These are phyloP conservation scores for Logfia minima DNA, from an alignment of 129 eudicot genomes.

Conservation along the genomic window DNA sequence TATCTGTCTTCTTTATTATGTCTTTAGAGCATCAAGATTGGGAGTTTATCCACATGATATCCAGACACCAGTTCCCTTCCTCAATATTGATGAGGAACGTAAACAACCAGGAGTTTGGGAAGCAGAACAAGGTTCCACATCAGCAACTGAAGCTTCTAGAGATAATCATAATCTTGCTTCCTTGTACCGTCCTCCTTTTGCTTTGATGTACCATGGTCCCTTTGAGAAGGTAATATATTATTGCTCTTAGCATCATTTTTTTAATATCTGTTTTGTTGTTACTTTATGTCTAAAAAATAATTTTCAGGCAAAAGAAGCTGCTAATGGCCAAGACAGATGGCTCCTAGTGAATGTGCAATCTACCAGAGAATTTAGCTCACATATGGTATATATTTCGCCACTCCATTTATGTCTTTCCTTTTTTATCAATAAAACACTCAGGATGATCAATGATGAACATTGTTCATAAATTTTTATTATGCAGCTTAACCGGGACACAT, in stretches of 20 bases:
- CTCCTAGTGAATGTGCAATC: conserved; percentile 77
- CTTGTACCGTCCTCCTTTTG: conserved; percentile 77
- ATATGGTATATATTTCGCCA: conserved; percentile 50
- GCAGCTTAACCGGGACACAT: conserved; percentile 89
- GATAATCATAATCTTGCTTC: conserved; percentile 93
- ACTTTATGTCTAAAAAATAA: background rate
- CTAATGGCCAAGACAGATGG: conserved; percentile 72
- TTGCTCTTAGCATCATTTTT: background rate
- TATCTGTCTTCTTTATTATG: background rate
- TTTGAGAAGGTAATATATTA: conserved; percentile 75
- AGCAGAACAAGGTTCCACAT: conserved; percentile 57
- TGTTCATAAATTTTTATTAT: conserved; percentile 18
- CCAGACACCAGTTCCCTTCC: conserved; percentile 62
- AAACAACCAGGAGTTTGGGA: conserved; percentile 79
- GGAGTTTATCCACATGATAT: conserved; percentile 43
- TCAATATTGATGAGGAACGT: conserved; percentile 76
- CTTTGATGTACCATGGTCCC: conserved; percentile 69
- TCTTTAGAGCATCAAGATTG: conserved; percentile 47
- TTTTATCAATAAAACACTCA: too few relatives aligned
- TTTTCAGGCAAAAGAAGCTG: conserved; percentile 74
- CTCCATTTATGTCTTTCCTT: too few relatives aligned
- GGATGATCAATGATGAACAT: conserved; percentile 5
- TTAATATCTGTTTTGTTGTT: background rate
- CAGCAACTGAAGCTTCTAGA: conserved; percentile 46
- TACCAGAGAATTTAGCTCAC: conserved; percentile 77